A percentile compares a stretch with the other conserved stretches of the same genome.
Evolutionary conservation across 352 stramenopile species (phyloP).

Genomic region (Phytophthora pseudosyringae): DNA sequence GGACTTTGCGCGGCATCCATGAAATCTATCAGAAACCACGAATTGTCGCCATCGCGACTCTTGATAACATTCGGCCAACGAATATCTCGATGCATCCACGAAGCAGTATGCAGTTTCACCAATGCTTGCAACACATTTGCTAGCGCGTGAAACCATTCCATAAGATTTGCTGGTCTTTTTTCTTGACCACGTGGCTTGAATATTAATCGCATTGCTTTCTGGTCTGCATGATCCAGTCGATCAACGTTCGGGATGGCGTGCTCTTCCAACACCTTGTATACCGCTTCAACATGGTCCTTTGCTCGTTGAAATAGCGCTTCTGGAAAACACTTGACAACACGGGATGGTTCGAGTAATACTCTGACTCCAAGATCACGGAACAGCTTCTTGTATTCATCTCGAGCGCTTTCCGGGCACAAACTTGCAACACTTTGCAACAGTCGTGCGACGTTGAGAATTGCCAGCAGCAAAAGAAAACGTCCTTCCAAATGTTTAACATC

Average conservation of each 20-base stretch:
- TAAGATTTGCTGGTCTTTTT: conserved; percentile 22
- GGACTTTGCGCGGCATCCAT: conserved; percentile 29
- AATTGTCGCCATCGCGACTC: conserved; percentile 16
- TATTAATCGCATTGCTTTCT: conserved; percentile 15
- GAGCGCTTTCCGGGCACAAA: conserved; percentile 34
- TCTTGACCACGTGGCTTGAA: conserved; percentile 28
- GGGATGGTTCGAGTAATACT: conserved; percentile 33
- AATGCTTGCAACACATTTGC: conserved; percentile 25
- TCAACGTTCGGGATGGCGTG: conserved; percentile 28
- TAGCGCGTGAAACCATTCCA: conserved; percentile 24
- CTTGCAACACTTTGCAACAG: conserved; percentile 36
- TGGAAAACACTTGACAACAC: conserved; percentile 33
- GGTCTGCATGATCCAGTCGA: conserved; percentile 20
- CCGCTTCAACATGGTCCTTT: conserved; percentile 20
- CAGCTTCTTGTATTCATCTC: conserved; percentile 34
- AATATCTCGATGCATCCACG: conserved; percentile 38
- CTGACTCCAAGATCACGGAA: conserved; percentile 16
- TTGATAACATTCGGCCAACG: conserved; percentile 36
- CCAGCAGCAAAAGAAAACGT: conserved; percentile 30
- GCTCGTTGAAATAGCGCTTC: conserved; percentile 3
- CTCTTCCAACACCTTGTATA: conserved; percentile 38
- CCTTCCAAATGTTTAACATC: conserved; percentile 19
- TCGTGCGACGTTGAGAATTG: conserved; percentile 38
- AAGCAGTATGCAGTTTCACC: conserved; percentile 29
- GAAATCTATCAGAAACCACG: conserved; percentile 37